These are phyloP conservation scores for Penicillium fimorum DNA, from an alignment of 495 filamentous ascomycete species.

Conservation along the genomic window DNA sequence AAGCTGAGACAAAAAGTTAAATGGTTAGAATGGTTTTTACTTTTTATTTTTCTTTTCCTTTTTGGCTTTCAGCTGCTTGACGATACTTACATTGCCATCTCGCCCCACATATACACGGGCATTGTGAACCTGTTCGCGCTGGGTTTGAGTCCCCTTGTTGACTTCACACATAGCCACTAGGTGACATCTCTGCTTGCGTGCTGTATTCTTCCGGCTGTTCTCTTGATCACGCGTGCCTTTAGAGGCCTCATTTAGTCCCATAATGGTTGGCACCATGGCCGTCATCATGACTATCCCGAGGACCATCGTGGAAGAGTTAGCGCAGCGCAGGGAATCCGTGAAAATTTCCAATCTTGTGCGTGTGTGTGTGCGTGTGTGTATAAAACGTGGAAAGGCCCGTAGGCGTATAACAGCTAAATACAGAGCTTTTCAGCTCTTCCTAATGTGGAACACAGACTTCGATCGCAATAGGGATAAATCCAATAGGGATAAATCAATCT, in stretches of 20 bases:
- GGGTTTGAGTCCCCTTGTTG: constrained; percentile 18
- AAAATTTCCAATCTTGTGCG: not conserved
- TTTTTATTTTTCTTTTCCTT: not conserved
- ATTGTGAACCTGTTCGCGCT: constrained; percentile 28
- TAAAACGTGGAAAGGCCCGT: not conserved
- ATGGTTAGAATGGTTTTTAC: constrained; percentile 1
- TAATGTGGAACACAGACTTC: constrained; percentile 3
- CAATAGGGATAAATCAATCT: constrained; percentile 10
- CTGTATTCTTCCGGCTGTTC: constrained; percentile 18
- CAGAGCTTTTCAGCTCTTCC: constrained; percentile 7
- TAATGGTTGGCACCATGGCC: constrained; percentile 34
- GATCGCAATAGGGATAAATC: too few species aligned
- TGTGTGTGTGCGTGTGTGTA: not conserved
- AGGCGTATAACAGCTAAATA: constrained; percentile 21
- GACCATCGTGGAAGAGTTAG: constrained; percentile 20
- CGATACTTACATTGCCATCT: constrained; percentile 26
- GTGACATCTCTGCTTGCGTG: constrained; percentile 25
- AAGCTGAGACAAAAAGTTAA: constrained; percentile 14
- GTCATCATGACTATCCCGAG: constrained; percentile 32
- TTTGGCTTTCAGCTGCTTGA: not conserved
- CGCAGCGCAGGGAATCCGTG: too few species aligned
- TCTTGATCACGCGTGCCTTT: constrained; percentile 25
- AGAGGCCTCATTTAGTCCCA: constrained; percentile 29
- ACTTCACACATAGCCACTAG: constrained; percentile 24
- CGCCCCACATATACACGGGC: constrained; percentile 28